These are phyloP conservation scores for Gracilaria caudata DNA, from an alignment of 23 red algal species.

Conservation along the genomic window DNA sequence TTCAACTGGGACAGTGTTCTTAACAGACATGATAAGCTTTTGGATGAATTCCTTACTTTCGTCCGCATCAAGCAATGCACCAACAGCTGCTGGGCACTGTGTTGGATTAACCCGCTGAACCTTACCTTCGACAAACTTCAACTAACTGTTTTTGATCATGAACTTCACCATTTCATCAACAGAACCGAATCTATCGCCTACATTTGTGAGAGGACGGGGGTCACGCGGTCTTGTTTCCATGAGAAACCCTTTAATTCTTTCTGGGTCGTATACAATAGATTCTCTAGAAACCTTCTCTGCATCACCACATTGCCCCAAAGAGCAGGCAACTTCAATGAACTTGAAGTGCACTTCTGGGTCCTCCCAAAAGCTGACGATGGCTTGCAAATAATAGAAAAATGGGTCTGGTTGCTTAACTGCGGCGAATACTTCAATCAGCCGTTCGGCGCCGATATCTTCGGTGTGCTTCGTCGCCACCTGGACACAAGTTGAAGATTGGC, in stretches of 20 bases:
- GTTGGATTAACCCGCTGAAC: constrained; percentile 95
- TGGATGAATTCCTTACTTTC: constrained; percentile 91
- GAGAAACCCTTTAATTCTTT: constrained; percentile 85
- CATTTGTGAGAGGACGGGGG: constrained; percentile 97
- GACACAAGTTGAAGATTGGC: constrained; percentile 92
- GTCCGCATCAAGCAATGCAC: constrained; percentile 91
- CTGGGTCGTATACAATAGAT: constrained; percentile 89
- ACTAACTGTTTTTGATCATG: constrained; percentile 95
- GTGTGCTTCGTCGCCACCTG: constrained; percentile 92
- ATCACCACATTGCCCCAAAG: constrained; percentile 87
- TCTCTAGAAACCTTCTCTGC: constrained; percentile 93
- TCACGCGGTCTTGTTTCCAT: constrained; percentile 86
- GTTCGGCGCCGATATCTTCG: constrained; percentile 82
- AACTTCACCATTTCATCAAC: constrained; percentile 95
- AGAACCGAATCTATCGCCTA: constrained; percentile 95
- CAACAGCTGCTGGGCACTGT: constrained; percentile 87
- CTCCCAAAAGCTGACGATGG: constrained; percentile 79
- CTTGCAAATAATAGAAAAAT: constrained; percentile 89
- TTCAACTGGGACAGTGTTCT: constrained; percentile 91
- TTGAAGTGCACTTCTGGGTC: constrained; percentile 93
- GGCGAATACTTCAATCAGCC: constrained; percentile 90
- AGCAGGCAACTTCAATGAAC: constrained; percentile 93
- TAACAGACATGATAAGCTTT: constrained; percentile 91
- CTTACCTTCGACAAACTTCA: constrained; percentile 95
- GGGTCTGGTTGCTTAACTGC: constrained; percentile 77